These are phyloP conservation scores for Elaeis guineensis DNA, from an alignment of 176 grass and related monocot genomes.

Conservation along the genomic window DNA sequence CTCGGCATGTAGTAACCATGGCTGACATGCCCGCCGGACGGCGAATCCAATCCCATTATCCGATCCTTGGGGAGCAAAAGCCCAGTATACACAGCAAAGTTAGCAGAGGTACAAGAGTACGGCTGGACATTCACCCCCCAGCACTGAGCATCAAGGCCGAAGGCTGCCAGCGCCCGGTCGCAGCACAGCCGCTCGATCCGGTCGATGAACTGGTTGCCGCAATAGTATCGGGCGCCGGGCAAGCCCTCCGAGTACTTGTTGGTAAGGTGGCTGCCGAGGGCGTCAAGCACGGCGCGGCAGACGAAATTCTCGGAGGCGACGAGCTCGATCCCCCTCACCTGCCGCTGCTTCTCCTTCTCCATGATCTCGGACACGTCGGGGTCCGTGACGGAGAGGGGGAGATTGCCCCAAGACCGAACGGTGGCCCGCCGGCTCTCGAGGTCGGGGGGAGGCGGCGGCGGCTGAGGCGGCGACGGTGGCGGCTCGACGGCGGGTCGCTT, in stretches of 20 bases:
- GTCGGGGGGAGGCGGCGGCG: neutral
- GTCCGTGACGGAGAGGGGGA: conserved; percentile 62
- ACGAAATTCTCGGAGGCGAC: conserved; percentile 96
- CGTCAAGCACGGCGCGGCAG: conserved; percentile 86
- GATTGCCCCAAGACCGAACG: conserved; percentile 73
- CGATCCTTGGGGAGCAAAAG: conserved; percentile 77
- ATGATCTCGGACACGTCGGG: conserved; percentile 68
- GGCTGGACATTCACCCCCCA: conserved; percentile 96
- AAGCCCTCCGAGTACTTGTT: conserved; percentile 95
- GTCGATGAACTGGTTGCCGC: conserved; percentile 87
- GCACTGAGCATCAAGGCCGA: conserved; percentile 49
- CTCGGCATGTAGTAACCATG: conserved; percentile 82
- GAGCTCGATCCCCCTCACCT: conserved; percentile 90
- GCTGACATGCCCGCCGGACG: conserved; percentile 92
- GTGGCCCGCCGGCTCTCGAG: conserved; percentile 44
- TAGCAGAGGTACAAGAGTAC: conserved; percentile 94
- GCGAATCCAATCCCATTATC: conserved; percentile 94
- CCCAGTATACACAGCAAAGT: conserved; percentile 83
- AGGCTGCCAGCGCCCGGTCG: conserved; percentile 54
- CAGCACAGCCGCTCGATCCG: conserved; percentile 82
- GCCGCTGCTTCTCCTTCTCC: conserved; percentile 69
- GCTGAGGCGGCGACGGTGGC: no score
- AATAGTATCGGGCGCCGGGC: conserved; percentile 72
- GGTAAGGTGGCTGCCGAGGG: conserved; percentile 95
- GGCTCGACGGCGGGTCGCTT: conserved; percentile 37